A percentile compares a stretch with the other conserved stretches of the same genome.
Evolutionary conservation across 2,329 filamentous ascomycete genomes (phyloP).

Genomic region (Fonsecaea pugnacius): DNA sequence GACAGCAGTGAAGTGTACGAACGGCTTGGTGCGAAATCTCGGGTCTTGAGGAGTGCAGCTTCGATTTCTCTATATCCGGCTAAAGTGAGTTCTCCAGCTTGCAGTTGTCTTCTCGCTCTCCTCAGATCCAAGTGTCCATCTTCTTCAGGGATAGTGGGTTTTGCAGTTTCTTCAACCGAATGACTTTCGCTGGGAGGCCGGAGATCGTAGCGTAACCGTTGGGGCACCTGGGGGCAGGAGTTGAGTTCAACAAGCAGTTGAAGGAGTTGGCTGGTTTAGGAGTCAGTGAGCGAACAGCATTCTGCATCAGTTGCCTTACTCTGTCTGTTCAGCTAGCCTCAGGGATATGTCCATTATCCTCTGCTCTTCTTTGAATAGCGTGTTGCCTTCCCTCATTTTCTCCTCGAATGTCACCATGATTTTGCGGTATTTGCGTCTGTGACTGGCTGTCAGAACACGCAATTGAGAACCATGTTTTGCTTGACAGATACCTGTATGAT

Average conservation of each 20-base stretch:
- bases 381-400: conserved; percentile 72
- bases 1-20: conserved; percentile 35
- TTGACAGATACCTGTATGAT: conserved; percentile 29
- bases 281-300: conserved; percentile 23
- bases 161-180: conserved; percentile 50
- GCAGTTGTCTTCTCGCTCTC: conserved; percentile 46
- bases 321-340: conserved; percentile 85
- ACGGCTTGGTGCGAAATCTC: conserved; percentile 45
- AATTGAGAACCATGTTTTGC: background rate
- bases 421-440: conserved; percentile 82
- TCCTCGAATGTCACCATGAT: conserved; percentile 81
- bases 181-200: conserved; percentile 50
- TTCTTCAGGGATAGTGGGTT: conserved; percentile 27
- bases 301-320: conserved; percentile 63
- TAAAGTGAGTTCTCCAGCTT: conserved; percentile 44
- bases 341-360: conserved; percentile 79
- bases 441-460: background rate
- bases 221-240: conserved; percentile 75
- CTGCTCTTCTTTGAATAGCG: conserved; percentile 75
- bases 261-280: conserved; percentile 71
- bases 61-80: conserved; percentile 47
- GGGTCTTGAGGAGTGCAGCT: conserved; percentile 45
- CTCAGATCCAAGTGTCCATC: conserved; percentile 41
- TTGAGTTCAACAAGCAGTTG: conserved; percentile 92
- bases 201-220: conserved; percentile 75